Percentiles rank a stretch among this genome's conserved stretches.
Evolutionary conservation across 2,329 filamentous ascomycete species (phyloP).

Genomic region (Aureobasidium subglaciale): DNA sequence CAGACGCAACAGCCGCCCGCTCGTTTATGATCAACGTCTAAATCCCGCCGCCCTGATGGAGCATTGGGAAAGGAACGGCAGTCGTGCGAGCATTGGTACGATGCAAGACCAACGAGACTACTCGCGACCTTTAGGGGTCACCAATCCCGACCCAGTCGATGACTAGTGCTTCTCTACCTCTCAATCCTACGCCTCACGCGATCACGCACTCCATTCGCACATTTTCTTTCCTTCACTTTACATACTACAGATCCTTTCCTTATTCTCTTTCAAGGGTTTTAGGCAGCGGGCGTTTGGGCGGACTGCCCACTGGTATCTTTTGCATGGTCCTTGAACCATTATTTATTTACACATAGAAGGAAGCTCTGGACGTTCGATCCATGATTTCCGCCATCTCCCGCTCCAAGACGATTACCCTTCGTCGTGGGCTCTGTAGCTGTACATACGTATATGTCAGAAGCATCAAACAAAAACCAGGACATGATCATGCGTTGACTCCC

Average conservation of each 20-base stretch:
- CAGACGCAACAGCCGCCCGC: constrained; percentile 35
- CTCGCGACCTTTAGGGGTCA: constrained; percentile 39
- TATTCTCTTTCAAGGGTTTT: not conserved
- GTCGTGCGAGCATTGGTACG: constrained; percentile 39
- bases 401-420: too few species aligned
- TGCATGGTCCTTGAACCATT: not conserved
- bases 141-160: constrained; percentile 26
- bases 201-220: not conserved
- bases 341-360: not conserved
- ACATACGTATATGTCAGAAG: too few species aligned
- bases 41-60: constrained; percentile 42
- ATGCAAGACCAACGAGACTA: constrained; percentile 43
- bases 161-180: not conserved
- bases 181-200: not conserved
- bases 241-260: not conserved
- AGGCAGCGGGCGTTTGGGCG: constrained; percentile 10
- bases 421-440: too few species aligned
- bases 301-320: not conserved
- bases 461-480: too few species aligned
- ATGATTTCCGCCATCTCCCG: too few species aligned
- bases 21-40: constrained; percentile 42
- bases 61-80: constrained; percentile 37
- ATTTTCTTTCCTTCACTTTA: not conserved
- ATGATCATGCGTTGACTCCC: too few species aligned
- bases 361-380: too few species aligned